These are phyloP conservation scores for Scutellaria baicalensis DNA, from an alignment of 257 asterid genomes.

Conservation along the genomic window DNA sequence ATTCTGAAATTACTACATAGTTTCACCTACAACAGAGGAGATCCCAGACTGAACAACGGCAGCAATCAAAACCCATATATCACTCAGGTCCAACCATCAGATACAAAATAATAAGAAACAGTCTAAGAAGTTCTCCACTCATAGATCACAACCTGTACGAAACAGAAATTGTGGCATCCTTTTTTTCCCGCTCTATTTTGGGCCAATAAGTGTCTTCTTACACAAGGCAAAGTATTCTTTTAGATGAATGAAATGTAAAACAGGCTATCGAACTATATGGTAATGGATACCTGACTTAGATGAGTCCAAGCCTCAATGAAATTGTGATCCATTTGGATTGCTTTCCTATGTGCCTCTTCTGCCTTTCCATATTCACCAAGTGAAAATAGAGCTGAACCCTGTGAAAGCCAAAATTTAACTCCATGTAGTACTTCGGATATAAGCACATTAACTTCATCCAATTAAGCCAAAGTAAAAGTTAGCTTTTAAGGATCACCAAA, in stretches of 20 bases:
- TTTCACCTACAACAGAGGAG: not conserved
- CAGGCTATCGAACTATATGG: not conserved
- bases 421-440: not conserved
- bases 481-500: slow-evolving; percentile 49
- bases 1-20: not conserved
- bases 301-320: slow-evolving; percentile 97
- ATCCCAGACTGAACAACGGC: not conserved
- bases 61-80: slow-evolving; percentile 9
- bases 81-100: slow-evolving; percentile 11
- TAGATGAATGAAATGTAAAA: not conserved
- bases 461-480: slow-evolving; percentile 7
- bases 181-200: not conserved
- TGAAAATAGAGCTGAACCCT: slow-evolving; percentile 91
- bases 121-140: not conserved
- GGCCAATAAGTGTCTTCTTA: not conserved
- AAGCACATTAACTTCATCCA: slow-evolving; percentile 10
- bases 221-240: not conserved
- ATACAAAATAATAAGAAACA: slow-evolving; percentile 16
- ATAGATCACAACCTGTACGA: not conserved
- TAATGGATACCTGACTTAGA: slow-evolving; percentile 76
- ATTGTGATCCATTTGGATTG: slow-evolving; percentile 71
- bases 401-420: slow-evolving; percentile 22
- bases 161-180: not conserved
- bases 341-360: slow-evolving; percentile 89
- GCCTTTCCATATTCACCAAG: slow-evolving; percentile 82